These are phyloP conservation scores for Fragaria vesca DNA, from an alignment of 306 rosid genomes.

Conservation along the genomic window DNA sequence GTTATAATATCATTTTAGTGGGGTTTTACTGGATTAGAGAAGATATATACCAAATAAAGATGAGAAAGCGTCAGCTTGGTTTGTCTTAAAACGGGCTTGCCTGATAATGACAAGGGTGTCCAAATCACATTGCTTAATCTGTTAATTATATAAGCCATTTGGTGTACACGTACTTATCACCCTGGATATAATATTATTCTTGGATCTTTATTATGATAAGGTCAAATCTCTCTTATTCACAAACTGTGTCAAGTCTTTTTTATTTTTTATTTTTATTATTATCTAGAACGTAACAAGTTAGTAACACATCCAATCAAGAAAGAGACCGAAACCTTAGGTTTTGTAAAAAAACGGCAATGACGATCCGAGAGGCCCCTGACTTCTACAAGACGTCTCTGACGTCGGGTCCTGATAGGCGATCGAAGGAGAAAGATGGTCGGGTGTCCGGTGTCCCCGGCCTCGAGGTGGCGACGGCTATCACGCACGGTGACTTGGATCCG, in stretches of 20 bases:
- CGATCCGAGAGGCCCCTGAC: too few species aligned
- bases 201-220: not conserved
- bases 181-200: not conserved
- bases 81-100: not conserved
- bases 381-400: too few species aligned
- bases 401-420: too few species aligned
- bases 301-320: too few species aligned
- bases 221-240: not conserved
- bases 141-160: not conserved
- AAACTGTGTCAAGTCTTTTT: not conserved
- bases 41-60: not conserved
- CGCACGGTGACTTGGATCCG: too few species aligned
- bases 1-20: not conserved
- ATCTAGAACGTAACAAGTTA: too few species aligned
- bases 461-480: too few species aligned
- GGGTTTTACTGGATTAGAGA: not conserved
- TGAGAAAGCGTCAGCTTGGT: not conserved
- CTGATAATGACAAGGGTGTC: conserved; percentile 7
- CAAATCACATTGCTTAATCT: not conserved
- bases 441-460: too few species aligned
- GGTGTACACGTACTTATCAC: not conserved
- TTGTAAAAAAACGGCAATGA: too few species aligned
- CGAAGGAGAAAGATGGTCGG: too few species aligned
- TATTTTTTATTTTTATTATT: too few species aligned
- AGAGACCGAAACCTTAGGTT: too few species aligned